These are phyloP conservation scores for Paramecium primaurelia DNA, from an alignment of 73 alveolate species.

Conservation along the genomic window DNA sequence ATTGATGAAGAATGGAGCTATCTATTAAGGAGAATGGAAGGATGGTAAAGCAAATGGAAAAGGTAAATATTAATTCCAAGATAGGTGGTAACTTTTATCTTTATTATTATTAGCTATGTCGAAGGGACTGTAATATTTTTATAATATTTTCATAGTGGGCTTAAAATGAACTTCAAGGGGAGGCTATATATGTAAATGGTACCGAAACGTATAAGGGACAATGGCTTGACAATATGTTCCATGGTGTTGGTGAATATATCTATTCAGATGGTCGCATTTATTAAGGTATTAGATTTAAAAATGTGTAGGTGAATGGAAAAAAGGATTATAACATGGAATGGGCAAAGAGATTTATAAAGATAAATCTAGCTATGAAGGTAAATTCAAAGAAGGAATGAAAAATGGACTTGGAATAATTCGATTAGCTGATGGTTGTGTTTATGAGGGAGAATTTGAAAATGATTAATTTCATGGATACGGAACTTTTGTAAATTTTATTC, in stretches of 20 bases:
- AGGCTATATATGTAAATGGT: neutral
- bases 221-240: neutral
- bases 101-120: neutral
- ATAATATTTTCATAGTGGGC: neutral
- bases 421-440: constrained; percentile 6
- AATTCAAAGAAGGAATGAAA: neutral
- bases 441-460: constrained; percentile 25
- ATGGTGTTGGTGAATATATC: neutral
- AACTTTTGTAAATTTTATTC: neutral
- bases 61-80: neutral
- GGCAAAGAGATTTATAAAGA: constrained; percentile 1
- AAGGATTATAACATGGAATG: neutral
- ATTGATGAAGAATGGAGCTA: constrained; percentile 6
- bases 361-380: constrained; percentile 27
- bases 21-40: neutral
- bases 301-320: neutral
- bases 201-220: neutral
- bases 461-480: constrained; percentile 60
- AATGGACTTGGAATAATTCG: constrained; percentile 33
- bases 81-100: neutral
- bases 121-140: constrained; percentile 1
- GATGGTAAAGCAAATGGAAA: constrained; percentile 13
- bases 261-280: constrained; percentile 10
- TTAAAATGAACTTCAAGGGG: neutral
- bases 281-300: neutral